A percentile compares a stretch with the other conserved stretches of the same genome.
These are phyloP conservation scores for Lycium ferocissimum DNA, from an alignment of 257 asterid species.

Conservation along the genomic window DNA sequence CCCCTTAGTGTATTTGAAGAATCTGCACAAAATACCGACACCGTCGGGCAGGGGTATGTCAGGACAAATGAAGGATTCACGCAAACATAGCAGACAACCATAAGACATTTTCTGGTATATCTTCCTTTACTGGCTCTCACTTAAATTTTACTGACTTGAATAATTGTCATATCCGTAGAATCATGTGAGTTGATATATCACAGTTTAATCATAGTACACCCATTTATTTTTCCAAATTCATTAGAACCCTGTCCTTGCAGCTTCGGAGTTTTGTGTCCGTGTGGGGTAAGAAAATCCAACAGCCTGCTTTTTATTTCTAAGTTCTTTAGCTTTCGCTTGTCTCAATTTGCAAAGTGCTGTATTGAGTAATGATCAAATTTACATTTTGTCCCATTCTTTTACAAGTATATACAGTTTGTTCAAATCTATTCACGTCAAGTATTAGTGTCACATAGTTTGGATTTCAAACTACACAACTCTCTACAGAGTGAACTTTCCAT, in stretches of 20 bases:
- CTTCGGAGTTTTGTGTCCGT: not conserved
- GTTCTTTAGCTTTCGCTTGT: not conserved
- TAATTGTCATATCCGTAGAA: not conserved
- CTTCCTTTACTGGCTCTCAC: slow-evolving; percentile 8
- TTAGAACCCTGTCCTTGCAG: slow-evolving; percentile 3
- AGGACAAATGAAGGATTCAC: not conserved
- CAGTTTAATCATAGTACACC: not conserved
- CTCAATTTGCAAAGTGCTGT: not conserved
- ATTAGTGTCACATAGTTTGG: not conserved
- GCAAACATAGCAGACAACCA: slow-evolving; percentile 1
- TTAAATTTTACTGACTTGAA: not conserved
- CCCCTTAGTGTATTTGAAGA: not conserved
- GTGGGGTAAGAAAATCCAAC: not conserved
- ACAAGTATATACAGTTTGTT: not conserved
- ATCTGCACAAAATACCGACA: not conserved
- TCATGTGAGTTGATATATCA: not conserved
- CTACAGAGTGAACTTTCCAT: not conserved
- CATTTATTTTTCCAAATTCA: not conserved
- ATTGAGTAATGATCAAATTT: not conserved
- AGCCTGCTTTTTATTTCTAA: not conserved
- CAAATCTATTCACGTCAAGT: not conserved
- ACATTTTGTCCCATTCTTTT: slow-evolving; percentile 20
- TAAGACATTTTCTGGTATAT: not conserved
- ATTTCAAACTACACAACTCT: not conserved
- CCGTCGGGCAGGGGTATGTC: not conserved